These are phyloP conservation scores for Pseudozyma pruni DNA, from an alignment of 1,284 basidiomycete species.

Conservation along the genomic window DNA sequence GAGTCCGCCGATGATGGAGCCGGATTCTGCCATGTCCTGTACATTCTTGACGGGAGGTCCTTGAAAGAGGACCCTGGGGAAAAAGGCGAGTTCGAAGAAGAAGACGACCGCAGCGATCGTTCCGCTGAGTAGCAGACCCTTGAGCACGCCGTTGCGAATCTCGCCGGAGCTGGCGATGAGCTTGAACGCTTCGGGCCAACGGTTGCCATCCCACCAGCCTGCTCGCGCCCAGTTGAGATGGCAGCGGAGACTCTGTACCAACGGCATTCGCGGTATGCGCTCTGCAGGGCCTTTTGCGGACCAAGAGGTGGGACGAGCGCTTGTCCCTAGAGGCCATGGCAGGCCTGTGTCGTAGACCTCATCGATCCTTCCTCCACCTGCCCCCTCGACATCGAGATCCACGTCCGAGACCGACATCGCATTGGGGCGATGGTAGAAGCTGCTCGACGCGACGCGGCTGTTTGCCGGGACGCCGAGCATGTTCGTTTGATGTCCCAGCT, in stretches of 20 bases:
- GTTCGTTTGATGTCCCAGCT: neutral
- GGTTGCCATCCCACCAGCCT: constrained; percentile 59
- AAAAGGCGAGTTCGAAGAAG: constrained; percentile 63
- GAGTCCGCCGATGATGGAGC: constrained; percentile 36
- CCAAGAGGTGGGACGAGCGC: constrained; percentile 42
- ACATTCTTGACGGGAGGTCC: constrained; percentile 13
- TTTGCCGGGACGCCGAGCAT: constrained; percentile 46
- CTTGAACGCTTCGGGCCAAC: constrained; percentile 50
- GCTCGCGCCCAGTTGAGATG: constrained; percentile 57
- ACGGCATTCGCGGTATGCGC: constrained; percentile 39
- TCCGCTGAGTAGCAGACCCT: constrained; percentile 61
- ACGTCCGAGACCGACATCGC: constrained; percentile 46
- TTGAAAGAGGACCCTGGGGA: constrained; percentile 59
- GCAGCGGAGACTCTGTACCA: constrained; percentile 31
- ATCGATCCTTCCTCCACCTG: constrained; percentile 54
- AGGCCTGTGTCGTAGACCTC: constrained; percentile 62
- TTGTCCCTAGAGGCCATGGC: constrained; percentile 37
- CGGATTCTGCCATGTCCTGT: constrained; percentile 12
- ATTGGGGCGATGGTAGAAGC: constrained; percentile 30
- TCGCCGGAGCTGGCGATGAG: constrained; percentile 51
- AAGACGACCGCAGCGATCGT: constrained; percentile 57
- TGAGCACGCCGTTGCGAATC: constrained; percentile 57
- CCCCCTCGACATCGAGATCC: constrained; percentile 65
- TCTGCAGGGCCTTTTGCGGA: constrained; percentile 60
- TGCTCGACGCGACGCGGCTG: constrained; percentile 34